Evolutionary conservation across 1,139 yeast genomes (phyloP), one percentile per base, ranked within the genome.

Genomic region (Kodamaea anthophila): DNA sequence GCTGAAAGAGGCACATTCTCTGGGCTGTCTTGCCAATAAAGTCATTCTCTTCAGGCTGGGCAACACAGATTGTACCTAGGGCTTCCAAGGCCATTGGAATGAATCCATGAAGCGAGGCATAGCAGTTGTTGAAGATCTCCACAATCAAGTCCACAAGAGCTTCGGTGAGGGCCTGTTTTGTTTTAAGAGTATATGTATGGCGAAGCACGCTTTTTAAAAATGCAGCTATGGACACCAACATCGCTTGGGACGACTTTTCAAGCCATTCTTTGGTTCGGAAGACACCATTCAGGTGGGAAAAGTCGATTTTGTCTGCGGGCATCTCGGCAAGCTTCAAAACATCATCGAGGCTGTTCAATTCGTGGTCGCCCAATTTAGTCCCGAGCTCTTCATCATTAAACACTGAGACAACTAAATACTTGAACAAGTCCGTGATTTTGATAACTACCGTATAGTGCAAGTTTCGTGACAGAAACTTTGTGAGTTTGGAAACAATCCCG

Each of bases 241-340:
- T 61, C 44, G 84, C 91, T 18, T 60, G 58, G 2, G 80, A 61
- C 0, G 88, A 78, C 0, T 79, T 85, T 12, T 49, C 58, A 13
- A 81, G 51, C 94, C 94, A 84, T 7, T 72, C 49, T 9, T 58
- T 54, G 2, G 75, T 65, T 40, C 87, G 59, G 37, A 68, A 74
- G 35, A 37, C 18, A 5, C 20, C 24, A 9, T 22, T 19, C 14
- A 9, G 18, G 18, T 9, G 18, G 6, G 18, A 16, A 16, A 16
- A 6, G 18, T 9, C 9, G 8, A 16, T 9, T 16, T 6, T 6
- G 18, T 6, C 18, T 16, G 6, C 9, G 18, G 9, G 6, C 18
- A 16, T 16, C 18, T 16, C 8, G 9, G 18, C 6, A 6, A 16
- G 6, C 18, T 9, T 16, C 9, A 9, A n/a, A n/a, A 24, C 20